Evolutionary conservation across 2,329 filamentous ascomycete genomes (phyloP).

Genomic region (Xylaria sp.): DNA sequence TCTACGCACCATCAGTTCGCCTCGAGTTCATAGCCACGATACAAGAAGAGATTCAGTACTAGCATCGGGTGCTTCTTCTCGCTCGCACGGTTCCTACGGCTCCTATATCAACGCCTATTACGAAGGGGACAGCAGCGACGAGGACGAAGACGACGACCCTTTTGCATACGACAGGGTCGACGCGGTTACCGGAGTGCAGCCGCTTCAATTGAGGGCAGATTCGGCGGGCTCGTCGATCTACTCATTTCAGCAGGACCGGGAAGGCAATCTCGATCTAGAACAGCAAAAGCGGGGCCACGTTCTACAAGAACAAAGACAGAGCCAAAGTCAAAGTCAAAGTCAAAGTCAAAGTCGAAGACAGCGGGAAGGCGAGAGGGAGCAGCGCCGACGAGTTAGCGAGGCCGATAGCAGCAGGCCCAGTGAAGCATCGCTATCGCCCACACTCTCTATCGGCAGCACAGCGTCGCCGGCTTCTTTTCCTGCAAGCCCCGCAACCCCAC

Average conservation of each 20-base stretch:
- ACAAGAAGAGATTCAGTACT: constrained; percentile 67
- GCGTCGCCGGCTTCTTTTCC: constrained; percentile 40
- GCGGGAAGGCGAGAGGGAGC: neutral
- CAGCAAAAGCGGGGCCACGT: constrained; percentile 19
- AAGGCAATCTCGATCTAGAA: neutral
- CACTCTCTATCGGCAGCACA: constrained; percentile 47
- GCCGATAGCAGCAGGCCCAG: constrained; percentile 47
- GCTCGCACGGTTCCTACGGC: constrained; percentile 38
- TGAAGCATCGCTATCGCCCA: constrained; percentile 45
- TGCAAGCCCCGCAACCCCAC: constrained; percentile 47
- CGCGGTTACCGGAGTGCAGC: constrained; percentile 41
- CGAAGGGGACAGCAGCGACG: constrained; percentile 52
- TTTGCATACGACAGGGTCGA: constrained; percentile 48
- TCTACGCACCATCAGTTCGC: constrained; percentile 54
- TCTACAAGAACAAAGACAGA: constrained; percentile 1
- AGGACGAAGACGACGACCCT: constrained; percentile 52
- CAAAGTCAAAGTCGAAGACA: constrained; percentile 24
- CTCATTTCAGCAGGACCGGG: constrained; percentile 44
- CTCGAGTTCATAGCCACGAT: constrained; percentile 53
- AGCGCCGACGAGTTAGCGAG: constrained; percentile 35
- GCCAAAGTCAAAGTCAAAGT: neutral
- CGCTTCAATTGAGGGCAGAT: constrained; percentile 45
- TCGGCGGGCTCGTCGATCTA: constrained; percentile 50
- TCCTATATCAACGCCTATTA: constrained; percentile 46
- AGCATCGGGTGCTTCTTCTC: constrained; percentile 57